These are phyloP conservation scores for Luvunga scandens DNA, from an alignment of 345 rosid species.

Conservation along the genomic window DNA sequence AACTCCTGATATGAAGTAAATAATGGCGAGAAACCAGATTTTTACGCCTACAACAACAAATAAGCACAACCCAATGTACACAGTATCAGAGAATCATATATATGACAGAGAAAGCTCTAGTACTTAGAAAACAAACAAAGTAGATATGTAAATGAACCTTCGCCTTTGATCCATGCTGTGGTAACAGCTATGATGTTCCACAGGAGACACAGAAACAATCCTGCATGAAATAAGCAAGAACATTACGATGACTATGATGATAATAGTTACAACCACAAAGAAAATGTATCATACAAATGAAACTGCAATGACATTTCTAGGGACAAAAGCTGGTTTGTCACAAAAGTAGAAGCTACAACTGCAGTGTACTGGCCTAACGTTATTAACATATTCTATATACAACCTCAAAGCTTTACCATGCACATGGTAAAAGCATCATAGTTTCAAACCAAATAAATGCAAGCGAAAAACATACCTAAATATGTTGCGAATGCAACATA, in stretches of 20 bases:
- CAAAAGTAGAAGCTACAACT: not conserved
- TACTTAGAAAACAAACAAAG: not conserved
- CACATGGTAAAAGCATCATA: not conserved
- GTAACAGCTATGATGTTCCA: constrained; percentile 86
- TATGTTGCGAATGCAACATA: constrained; percentile 70
- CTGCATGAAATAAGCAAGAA: constrained; percentile 40
- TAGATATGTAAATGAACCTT: constrained; percentile 42
- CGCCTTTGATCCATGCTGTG: constrained; percentile 84
- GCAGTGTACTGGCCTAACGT: not conserved
- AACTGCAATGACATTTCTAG: not conserved
- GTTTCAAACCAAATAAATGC: not conserved
- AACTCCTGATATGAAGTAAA: constrained; percentile 90
- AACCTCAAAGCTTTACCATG: not conserved
- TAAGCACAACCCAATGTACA: not conserved
- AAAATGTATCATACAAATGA: not conserved
- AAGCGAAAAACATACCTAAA: constrained; percentile 46
- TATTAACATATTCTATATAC: not conserved
- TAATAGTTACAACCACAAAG: not conserved
- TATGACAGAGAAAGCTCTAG: not conserved
- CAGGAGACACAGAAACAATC: constrained; percentile 71
- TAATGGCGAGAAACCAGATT: constrained; percentile 91
- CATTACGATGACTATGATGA: not conserved
- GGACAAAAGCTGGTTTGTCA: not conserved
- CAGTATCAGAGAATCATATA: not conserved
- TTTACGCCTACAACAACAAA: constrained; percentile 55